Percentiles rank a stretch among this genome's conserved stretches.
Conservation (phyloP, 192 early-diverging fungal species). For the Phlyctochytrium bullatum region DNA sequence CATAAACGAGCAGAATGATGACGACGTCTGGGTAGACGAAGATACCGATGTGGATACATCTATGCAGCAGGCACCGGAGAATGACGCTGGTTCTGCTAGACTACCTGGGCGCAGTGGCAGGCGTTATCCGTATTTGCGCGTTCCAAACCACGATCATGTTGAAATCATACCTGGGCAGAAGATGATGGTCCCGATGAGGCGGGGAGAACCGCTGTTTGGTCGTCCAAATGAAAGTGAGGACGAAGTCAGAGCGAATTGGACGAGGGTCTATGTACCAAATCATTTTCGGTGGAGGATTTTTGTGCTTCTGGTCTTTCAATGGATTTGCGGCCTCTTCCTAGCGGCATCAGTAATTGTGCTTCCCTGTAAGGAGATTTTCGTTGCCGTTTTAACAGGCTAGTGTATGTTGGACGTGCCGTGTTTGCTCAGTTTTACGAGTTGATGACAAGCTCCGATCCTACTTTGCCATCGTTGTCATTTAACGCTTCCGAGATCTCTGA, state of each 20-base stretch:
- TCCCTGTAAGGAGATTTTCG: conserved; percentile 36
- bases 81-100: background rate
- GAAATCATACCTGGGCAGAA: conserved; percentile 72
- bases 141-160: conserved; percentile 81
- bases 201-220: conserved; percentile 41
- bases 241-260: conserved; percentile 59
- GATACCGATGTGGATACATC: conserved; percentile 1
- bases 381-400: conserved; percentile 31
- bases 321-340: conserved; percentile 5
- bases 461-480: background rate
- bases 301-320: conserved; percentile 18
- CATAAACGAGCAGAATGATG: background rate
- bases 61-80: background rate
- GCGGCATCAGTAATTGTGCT: conserved; percentile 8
- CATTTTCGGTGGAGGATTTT: conserved; percentile 52
- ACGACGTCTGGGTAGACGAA: conserved; percentile 9
- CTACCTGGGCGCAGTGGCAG: background rate
- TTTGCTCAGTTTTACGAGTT: conserved; percentile 26
- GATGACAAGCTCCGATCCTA: background rate
- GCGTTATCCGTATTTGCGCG: conserved; percentile 61
- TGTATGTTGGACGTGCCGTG: conserved; percentile 54
- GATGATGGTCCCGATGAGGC: conserved; percentile 74
- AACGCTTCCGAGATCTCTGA: background rate
- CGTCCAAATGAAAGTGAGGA: conserved; percentile 47
- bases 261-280: conserved; percentile 79